Evolutionary conservation across 805 yeast species (phyloP).

Genomic region (Saccharomycopsis olivae): DNA sequence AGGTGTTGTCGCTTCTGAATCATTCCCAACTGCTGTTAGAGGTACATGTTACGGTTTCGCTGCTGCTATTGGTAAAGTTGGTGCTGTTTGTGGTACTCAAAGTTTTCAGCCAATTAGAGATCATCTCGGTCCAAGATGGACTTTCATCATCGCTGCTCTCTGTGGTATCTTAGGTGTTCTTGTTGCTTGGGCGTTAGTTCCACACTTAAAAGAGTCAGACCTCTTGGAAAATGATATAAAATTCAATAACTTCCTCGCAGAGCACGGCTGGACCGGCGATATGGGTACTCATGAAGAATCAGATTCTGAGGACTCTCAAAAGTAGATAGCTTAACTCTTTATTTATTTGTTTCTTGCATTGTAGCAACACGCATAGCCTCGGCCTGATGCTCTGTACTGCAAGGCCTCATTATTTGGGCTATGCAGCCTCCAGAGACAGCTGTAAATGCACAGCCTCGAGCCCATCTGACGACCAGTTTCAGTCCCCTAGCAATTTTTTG

Average conservation of each 20-base stretch:
- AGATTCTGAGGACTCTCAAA: no score
- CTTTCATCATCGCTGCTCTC: slow-evolving; percentile 69
- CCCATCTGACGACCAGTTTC: no score
- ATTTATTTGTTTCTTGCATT: no score
- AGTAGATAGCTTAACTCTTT: no score
- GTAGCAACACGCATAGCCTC: no score
- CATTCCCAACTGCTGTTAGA: slow-evolving; percentile 66
- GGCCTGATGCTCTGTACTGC: no score
- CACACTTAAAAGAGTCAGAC: slow-evolving; percentile 64
- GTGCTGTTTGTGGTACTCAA: slow-evolving; percentile 76
- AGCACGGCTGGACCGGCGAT: slow-evolving; percentile 45
- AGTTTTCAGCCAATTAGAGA: slow-evolving; percentile 58
- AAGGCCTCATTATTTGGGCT: no score
- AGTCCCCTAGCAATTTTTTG: no score
- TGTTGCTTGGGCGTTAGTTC: slow-evolving; percentile 50
- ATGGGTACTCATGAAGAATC: slow-evolving; percentile 25
- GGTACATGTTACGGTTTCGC: slow-evolving; percentile 67
- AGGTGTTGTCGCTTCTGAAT: slow-evolving; percentile 58
- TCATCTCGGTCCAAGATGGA: slow-evolving; percentile 59
- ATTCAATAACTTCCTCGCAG: slow-evolving; percentile 48
- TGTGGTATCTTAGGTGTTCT: slow-evolving; percentile 58
- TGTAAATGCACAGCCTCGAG: no score
- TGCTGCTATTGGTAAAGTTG: slow-evolving; percentile 76
- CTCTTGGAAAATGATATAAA: slow-evolving; percentile 50
- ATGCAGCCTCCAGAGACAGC: no score